Base-by-base conservation (phyloP, 2,329 filamentous ascomycete species). In the Fusarium metavorans region DNA sequence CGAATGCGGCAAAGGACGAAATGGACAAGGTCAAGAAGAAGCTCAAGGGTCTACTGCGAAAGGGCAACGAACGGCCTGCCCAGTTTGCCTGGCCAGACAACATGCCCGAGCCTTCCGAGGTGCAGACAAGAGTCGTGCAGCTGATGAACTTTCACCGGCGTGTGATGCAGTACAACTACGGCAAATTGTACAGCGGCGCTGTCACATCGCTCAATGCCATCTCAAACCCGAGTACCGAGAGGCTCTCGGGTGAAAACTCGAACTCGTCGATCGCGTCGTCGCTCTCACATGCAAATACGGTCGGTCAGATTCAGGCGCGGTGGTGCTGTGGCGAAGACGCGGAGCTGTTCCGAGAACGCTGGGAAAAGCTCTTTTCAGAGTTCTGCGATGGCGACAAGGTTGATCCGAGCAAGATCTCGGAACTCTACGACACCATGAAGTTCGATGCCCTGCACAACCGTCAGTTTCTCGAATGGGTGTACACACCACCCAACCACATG, bases 21-120 rank as follows among this genome's bases (percentile, higher is more conserved):
- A 99, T 98, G 94, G 97, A 99, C 84, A 98, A 98, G 84, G 97
- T 99, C 66, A 99, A 99, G 88, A 99, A 99, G 90, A 98, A 97
- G 90, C 89, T 99, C 32, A 99, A 99, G 85, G 92, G 94, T 1
- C 88, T 99, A 23, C 84, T 99, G 67, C 92, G 97, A 34, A 94
- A 98, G 82, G 97, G 96, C n/a, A 94, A 95, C 71, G 94, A 97
- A 80, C 94, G 96, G 1, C 97, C 97, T 11, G 92, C 96, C 20
- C 95, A 99, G 80, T 99, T 99, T 81, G 95, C 97, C n/a, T 99
- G 97, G 97, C 97, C 97, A 2, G 91, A 94, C 48, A 96, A 97
- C 75, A 97, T 97, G 84, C 95, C 95, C 2, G 97, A 99, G 81
- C 97, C 97, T 3, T 97, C 95, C 30, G 92, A 97, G 76, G 97